Conservation (phyloP, 768 basidiomycete genomes). For the Leccinellum luteum region DNA sequence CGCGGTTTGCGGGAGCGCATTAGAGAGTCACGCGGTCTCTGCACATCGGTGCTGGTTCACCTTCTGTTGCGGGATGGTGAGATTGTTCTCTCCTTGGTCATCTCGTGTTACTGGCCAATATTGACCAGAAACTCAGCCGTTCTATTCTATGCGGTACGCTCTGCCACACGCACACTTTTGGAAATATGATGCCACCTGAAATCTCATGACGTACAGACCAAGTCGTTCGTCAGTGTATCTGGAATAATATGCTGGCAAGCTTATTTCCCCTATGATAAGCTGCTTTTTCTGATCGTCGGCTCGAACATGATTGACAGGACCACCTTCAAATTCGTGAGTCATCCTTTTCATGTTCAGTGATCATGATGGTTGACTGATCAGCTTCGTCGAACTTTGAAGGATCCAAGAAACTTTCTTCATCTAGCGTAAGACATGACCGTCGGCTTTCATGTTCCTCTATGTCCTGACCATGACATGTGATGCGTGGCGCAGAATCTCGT, state of each 20-base stretch:
- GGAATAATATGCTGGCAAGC: constrained; percentile 12
- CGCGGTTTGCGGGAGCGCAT: not conserved
- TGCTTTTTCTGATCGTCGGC: not conserved
- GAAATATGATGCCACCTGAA: not conserved
- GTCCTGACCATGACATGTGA: not conserved
- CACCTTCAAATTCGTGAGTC: not conserved
- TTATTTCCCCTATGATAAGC: not conserved
- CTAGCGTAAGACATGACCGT: not conserved
- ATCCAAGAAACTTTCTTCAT: constrained; percentile 8
- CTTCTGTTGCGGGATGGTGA: constrained; percentile 10
- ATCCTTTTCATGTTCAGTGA: not conserved
- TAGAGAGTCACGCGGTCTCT: not conserved
- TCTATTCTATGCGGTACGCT: constrained; percentile 4
- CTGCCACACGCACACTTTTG: not conserved
- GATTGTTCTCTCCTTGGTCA: not conserved
- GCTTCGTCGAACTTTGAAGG: constrained; percentile 3
- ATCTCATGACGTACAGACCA: not conserved
- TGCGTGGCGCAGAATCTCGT: constrained; percentile 8
- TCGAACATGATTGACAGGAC: constrained; percentile 7
- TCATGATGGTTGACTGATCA: not conserved
- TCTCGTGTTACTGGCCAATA: too few species aligned
- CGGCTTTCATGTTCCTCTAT: not conserved
- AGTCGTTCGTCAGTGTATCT: constrained; percentile 3
- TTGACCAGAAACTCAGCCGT: not conserved
- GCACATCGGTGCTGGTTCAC: not conserved